These are phyloP conservation scores for Gymnopus androsaceus DNA, from an alignment of 1,284 basidiomycete genomes.

Conservation along the genomic window DNA sequence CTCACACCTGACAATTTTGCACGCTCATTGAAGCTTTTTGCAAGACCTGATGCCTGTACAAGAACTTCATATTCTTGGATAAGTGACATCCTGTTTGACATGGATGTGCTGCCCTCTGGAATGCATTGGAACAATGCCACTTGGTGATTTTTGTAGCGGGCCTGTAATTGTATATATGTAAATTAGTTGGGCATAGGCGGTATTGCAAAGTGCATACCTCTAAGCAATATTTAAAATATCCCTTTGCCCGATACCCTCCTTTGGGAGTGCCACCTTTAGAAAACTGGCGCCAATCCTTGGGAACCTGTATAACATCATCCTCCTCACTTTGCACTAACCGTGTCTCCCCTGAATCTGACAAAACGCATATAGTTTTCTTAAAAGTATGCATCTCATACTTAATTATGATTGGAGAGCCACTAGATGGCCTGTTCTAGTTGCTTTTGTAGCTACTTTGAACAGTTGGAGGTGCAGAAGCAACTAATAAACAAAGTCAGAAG, in stretches of 20 bases:
- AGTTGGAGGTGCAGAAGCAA: too few species aligned
- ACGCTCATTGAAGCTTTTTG: conserved; percentile 20
- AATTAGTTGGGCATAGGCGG: background rate
- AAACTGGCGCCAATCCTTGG: conserved; percentile 21
- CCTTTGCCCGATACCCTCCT: conserved; percentile 24
- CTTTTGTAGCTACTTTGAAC: too few species aligned
- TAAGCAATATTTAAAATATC: conserved; percentile 23
- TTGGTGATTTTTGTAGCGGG: conserved; percentile 8
- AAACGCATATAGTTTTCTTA: background rate
- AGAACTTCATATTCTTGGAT: conserved; percentile 19
- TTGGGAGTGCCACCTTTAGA: conserved; percentile 7
- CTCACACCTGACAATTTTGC: background rate
- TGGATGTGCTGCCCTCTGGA: background rate
- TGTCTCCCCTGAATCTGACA: background rate
- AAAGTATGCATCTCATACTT: background rate
- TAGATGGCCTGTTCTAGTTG: background rate
- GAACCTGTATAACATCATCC: conserved; percentile 19
- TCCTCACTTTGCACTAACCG: background rate
- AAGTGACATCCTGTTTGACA: conserved; percentile 13
- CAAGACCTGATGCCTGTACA: conserved; percentile 17
- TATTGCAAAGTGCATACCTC: conserved; percentile 13
- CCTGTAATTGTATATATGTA: conserved; percentile 8
- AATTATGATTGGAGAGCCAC: background rate
- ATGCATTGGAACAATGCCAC: conserved; percentile 24
- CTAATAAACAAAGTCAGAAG: too few species aligned